Evolutionary conservation across 1,284 basidiomycete species (phyloP), one percentile per base, ranked within the genome.

Genomic region (Mixia osmundae): DNA sequence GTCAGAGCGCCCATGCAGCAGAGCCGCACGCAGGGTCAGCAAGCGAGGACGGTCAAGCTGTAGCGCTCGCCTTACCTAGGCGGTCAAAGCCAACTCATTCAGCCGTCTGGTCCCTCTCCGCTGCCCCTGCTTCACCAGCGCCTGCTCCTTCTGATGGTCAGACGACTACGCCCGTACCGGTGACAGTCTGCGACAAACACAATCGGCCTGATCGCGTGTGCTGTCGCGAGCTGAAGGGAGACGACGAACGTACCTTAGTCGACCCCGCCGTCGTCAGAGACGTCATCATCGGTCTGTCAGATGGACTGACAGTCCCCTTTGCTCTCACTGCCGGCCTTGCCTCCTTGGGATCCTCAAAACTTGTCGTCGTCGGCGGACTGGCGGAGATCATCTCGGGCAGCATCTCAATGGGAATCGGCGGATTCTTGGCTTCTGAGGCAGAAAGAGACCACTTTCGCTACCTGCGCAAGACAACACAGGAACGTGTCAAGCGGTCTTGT

Each of bases 381-480:
- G 44, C 47, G 10, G 45, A 52, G 39, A 71, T 91, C 45, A 78
- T 85, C 41, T 80, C 83, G 3, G 85, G 87, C n/a, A 78, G 83
- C 7, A 80, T 95, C 43, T 63, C 61, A 12, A 97, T 95, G 89
- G 87, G 87, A 42, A 77, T 95, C 33, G 89, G 89, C 39, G 89
- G 89, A 18, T 94, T 89, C 65, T 72, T 97, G 38, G 83, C 83
- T 2, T 83, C 87, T 0, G 82, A 95, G 57, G 78, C 89, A 25
- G 89, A 97, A 57, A 70, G 83, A 35, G 83, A 94, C 56, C 78
- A 89, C 58, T 85, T 79, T 59, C 75, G 74, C 41, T 89, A 77
- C 58, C 68, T 78, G 27, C 68, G 65, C 25, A 64, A 67, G 45
- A 38, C 44, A 28, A 53, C 50, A 1, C 38, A 48, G 37, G 67